Evolutionary conservation across 2,329 filamentous ascomycete genomes (phyloP).

Genomic region (Colletotrichum brevisporum): DNA sequence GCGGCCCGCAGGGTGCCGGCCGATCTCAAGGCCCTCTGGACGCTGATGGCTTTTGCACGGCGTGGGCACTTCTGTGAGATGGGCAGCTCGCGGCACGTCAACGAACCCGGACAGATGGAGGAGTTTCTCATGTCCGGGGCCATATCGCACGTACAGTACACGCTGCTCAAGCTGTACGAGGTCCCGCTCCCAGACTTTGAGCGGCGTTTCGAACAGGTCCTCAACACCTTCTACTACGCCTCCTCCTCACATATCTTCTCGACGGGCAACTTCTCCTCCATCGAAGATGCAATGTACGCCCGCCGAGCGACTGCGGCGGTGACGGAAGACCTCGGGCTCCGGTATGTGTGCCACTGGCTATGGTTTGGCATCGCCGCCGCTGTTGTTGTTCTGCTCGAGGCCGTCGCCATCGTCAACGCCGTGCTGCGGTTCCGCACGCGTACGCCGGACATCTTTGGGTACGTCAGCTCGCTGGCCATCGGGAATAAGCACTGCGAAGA

Average conservation of each 20-base stretch:
- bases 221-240: background rate
- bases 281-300: background rate
- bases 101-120: background rate
- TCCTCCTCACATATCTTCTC: background rate
- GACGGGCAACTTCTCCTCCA: background rate
- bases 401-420: background rate
- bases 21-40: no score
- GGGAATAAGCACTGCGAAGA: background rate
- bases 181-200: background rate
- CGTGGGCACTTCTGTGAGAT: conserved; percentile 6
- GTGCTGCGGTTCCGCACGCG: background rate
- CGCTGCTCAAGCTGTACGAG: background rate
- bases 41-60: no score
- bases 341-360: background rate
- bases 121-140: background rate
- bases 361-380: conserved; percentile 2
- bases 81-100: background rate
- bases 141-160: rapidly evolving
- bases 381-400: background rate
- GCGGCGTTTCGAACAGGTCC: background rate
- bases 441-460: conserved; percentile 1
- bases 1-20: no score
- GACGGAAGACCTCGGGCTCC: background rate
- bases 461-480: background rate
- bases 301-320: background rate